Evolutionary conservation across 306 rosid species (phyloP).

Genomic region (Vigna trinervia): DNA sequence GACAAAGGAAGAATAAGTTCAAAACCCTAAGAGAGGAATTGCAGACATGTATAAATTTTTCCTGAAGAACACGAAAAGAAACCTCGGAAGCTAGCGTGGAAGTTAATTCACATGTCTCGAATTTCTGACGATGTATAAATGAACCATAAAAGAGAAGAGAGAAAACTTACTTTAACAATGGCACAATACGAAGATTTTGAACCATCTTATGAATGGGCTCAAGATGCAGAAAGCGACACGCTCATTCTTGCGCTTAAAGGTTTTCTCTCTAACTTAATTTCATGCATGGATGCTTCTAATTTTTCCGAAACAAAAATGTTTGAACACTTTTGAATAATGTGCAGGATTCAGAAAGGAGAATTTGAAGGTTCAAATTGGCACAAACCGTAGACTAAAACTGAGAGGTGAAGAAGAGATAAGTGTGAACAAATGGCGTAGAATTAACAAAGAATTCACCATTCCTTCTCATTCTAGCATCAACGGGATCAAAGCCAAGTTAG

Average conservation of each 20-base stretch:
- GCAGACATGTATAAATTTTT: background rate
- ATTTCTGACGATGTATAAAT: constrained; percentile 2
- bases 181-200: constrained; percentile 43
- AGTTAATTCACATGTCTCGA: constrained; percentile 1
- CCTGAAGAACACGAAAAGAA: background rate
- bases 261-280: background rate
- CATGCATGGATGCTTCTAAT: background rate
- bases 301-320: background rate
- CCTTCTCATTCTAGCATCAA: constrained; percentile 38
- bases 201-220: constrained; percentile 43
- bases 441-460: constrained; percentile 47
- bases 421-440: constrained; percentile 52
- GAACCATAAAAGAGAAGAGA: background rate
- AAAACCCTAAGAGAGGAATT: background rate
- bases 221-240: constrained; percentile 4
- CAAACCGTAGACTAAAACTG: constrained; percentile 38
- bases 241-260: constrained; percentile 32
- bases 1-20: background rate
- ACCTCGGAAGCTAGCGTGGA: background rate
- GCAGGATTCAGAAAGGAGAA: constrained; percentile 55
- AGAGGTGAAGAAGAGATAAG: constrained; percentile 46
- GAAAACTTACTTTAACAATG: background rate
- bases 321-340: background rate
- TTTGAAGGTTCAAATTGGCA: constrained; percentile 51
- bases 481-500: constrained; percentile 51